phyloP scores from a whole-genome alignment of 164 flowering plant species.

The Aristolochia fimbriata region DNA sequence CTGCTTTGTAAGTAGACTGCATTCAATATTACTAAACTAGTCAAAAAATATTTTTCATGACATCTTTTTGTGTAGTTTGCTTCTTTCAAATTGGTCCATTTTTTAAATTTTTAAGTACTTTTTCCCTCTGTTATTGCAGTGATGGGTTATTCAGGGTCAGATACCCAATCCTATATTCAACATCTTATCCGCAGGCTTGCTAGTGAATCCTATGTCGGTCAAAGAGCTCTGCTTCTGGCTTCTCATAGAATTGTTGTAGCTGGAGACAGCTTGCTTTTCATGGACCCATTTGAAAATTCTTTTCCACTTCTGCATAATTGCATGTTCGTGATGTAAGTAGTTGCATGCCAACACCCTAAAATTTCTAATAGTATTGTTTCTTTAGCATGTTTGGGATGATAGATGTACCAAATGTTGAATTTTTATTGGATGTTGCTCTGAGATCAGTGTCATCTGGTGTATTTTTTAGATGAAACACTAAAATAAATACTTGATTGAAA shows the following conservation, averaged over 20 bases:
- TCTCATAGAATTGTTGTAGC: conserved; percentile 45
- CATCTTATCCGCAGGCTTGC: conserved; percentile 83
- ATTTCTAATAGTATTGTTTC: no score
- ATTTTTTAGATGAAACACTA: no score
- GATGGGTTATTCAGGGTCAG: conserved; percentile 15
- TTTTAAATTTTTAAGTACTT: background rate
- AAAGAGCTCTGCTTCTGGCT: conserved; percentile 48
- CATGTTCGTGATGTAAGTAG: conserved; percentile 70
- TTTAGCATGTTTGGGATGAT: no score
- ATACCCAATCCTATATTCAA: conserved; percentile 52
- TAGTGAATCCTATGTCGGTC: conserved; percentile 60
- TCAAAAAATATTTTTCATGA: no score
- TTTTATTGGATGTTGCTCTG: no score
- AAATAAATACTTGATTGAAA: no score
- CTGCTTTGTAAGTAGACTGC: no score
- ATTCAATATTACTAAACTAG: no score
- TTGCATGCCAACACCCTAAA: background rate
- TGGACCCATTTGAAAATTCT: conserved; percentile 79
- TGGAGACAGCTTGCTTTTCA: conserved; percentile 60
- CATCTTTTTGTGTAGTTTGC: no score
- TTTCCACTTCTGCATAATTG: conserved; percentile 47
- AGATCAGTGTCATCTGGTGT: no score
- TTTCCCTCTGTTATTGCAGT: conserved; percentile 23
- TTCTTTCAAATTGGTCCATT: background rate
- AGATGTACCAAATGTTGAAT: no score